Evolutionary conservation across 2,329 filamentous ascomycete species (phyloP), one percentile per base, ranked within the genome.

Genomic region (Paecilomyces fulvus): DNA sequence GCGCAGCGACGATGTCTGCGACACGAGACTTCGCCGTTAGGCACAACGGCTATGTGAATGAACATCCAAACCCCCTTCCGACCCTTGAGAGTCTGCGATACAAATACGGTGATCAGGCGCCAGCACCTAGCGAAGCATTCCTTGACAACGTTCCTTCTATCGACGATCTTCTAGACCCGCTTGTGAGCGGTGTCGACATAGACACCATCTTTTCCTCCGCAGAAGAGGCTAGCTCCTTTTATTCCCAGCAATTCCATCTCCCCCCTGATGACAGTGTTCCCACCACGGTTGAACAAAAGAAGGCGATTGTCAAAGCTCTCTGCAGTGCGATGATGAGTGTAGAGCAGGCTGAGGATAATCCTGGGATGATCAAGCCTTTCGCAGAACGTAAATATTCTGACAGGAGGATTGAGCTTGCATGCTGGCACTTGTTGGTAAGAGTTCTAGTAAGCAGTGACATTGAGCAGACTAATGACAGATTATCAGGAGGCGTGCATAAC

Each of bases 291-390:
- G 48, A 49, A 20, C 48, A 49, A n/a, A 49, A 49, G 48, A 49
- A 28, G 14, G 48, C 48, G 3, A 49, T 70, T 37, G 69, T 73
- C 21, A 63, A 60, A 49, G 60, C 60, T 3, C 58, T 75, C 25
- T 61, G 66, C 51, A 61, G 61, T n/a, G 70, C 70, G 0, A 71
- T 74, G 66, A 66, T 63, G 20, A 66, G 60, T 30, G 62, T 65
- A 17, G 56, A 64, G 6, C 20, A 60, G 11, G 66, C 67, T 0
- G 56, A 64, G 31, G 70, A 73, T 28, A 70, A 70, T 49, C 59
- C 60, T 3, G 62, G 62, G 8, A 73, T 73, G 67, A 62, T 69
- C 3, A 62, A 62, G 9, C 66, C 65, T 3, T 74, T 73, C 56
- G 49, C 53, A 3, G 62, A 67, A 3, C 52, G 63, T 7, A 62